Evolutionary conservation across 148 eudicot species (phyloP).

Genomic region (Silene conica): DNA sequence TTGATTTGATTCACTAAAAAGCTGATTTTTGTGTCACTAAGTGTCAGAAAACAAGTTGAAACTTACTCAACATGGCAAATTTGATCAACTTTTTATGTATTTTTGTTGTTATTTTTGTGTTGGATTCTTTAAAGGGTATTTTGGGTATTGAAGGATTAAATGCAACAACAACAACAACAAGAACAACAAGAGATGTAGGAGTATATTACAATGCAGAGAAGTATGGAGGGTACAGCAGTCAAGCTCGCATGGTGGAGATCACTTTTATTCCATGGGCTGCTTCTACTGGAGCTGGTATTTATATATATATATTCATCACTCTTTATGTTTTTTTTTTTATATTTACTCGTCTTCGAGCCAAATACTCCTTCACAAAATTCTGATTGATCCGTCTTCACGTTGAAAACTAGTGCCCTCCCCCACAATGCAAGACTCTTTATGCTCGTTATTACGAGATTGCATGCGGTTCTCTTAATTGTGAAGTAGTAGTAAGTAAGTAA

Average conservation of each 20-base stretch:
- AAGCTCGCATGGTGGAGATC: conserved; percentile 57
- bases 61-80: conserved; percentile 11
- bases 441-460: no score
- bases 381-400: no score
- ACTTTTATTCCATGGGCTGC: conserved; percentile 74
- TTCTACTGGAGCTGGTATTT: conserved; percentile 91
- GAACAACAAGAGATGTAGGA: no score
- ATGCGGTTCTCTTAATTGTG: no score
- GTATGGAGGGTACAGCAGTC: conserved; percentile 16
- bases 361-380: no score
- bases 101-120: conserved; percentile 1
- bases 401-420: no score
- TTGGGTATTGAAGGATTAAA: conserved; percentile 27
- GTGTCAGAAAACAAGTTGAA: no score
- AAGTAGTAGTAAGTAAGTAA: no score
- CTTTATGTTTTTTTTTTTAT: no score
- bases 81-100: conserved; percentile 13
- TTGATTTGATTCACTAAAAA: background rate
- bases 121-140: background rate
- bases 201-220: conserved; percentile 23
- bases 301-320: no score
- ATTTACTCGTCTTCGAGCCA: no score
- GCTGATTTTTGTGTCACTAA: background rate
- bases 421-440: no score
- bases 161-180: conserved; percentile 18